Evolutionary conservation across 2,329 filamentous ascomycete species (phyloP), one percentile per base, ranked within the genome.

Genomic region (Neophaeococcomyces aloes): DNA sequence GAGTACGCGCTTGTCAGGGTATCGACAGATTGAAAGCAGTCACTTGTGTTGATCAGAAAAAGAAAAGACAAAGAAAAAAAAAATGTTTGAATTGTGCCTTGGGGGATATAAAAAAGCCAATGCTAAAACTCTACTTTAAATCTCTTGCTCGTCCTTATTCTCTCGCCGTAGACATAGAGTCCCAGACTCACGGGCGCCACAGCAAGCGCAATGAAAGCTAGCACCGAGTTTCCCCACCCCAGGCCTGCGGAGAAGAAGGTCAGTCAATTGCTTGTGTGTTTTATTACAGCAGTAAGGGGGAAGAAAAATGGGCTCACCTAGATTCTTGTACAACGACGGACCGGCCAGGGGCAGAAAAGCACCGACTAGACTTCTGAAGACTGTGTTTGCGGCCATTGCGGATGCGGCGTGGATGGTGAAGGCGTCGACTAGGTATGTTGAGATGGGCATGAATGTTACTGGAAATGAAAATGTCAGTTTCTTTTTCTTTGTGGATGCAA

Each of bases 371-470:
- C 61, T 67, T n/a, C 77, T 61, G 2, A 80, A 57, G 2, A 82
- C 70, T 0, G 78, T 79, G 48, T 71, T 80, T 1, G 78, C 78
- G 0, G 81, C 79, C 0, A 82, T 69, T 0, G 76, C 79, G 3
- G 68, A 71, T 11, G 80, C 78, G 1, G 76, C 74, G 49, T 78
- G 29, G 46, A 67, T 61, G 0, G 68, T 65, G 54, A 72, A 81
- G 2, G 72, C 68, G 44, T 84, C 79, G 25, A 83, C 71, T 2
- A 83, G 67, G 51, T 85, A 85, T 3, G 75, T 76, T 42, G 74
- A 69, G 1, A 73, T 61, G 0, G 68, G 66, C 67, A 77, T 74
- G 42, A 60, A 58, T 1, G 56, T 49, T 1, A 42, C 47, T 30
- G 62, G 48, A 19, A 57, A 40, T 0, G n/a, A n/a, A n/a, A n/a